A percentile compares a stretch with the other conserved stretches of the same genome.
Conservation (phyloP, 1,284 basidiomycete genomes). For the Ceratobasidium papillatum region DNA sequence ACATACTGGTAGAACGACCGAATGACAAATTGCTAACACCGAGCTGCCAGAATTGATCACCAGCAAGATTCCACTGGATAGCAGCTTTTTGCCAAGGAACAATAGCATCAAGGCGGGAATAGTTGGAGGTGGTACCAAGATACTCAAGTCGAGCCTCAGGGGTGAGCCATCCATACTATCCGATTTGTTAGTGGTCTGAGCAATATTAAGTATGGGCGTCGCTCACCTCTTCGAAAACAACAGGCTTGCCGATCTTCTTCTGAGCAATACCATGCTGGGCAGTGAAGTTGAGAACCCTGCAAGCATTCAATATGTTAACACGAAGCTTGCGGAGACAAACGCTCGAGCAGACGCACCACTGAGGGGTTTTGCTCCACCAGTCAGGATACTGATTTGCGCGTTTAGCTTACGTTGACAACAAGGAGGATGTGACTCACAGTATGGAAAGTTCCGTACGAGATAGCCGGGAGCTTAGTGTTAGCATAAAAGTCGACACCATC, state of each 20-base stretch:
- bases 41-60: conserved; percentile 46
- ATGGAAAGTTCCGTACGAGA: conserved; percentile 44
- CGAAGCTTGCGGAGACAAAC: too few relatives aligned
- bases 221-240: conserved; percentile 45
- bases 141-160: conserved; percentile 41
- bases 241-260: conserved; percentile 45
- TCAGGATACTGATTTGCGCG: conserved; percentile 39
- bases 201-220: neutral
- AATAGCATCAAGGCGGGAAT: conserved; percentile 44
- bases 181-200: neutral
- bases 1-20: conserved; percentile 45
- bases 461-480: conserved; percentile 24
- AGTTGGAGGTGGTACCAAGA: conserved; percentile 44
- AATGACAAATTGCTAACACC: conserved; percentile 45
- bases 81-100: conserved; percentile 44
- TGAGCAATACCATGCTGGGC: conserved; percentile 41
- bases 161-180: conserved; percentile 45
- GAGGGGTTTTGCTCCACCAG: conserved; percentile 45
- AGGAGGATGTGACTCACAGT: neutral
- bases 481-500: conserved; percentile 43
- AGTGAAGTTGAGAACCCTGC: conserved; percentile 42
- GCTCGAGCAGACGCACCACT: conserved; percentile 20
- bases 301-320: neutral
- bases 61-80: conserved; percentile 42
- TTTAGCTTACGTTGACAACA: neutral